Percentiles rank a stretch among this genome's conserved stretches.
Conservation (phyloP, 495 filamentous ascomycete species). For the Hypoxylon trugodes region DNA sequence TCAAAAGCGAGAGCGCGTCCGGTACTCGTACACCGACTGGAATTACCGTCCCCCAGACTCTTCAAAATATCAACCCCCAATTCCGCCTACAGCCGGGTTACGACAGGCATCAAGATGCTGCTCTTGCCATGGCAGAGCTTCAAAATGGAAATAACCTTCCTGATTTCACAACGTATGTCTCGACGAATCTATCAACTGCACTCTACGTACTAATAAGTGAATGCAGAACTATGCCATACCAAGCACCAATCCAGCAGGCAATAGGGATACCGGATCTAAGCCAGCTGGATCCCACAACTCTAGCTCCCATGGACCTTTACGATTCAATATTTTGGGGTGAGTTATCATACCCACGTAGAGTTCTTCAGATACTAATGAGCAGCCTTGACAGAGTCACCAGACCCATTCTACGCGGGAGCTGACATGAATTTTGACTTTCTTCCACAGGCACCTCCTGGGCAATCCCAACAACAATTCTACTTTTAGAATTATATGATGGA, state of each 20-base stretch:
- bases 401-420: constrained; percentile 58
- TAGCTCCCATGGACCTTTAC: constrained; percentile 66
- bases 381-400: constrained; percentile 53
- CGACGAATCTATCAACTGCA: not conserved
- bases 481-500: constrained; percentile 42
- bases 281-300: constrained; percentile 53
- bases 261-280: constrained; percentile 47
- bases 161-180: constrained; percentile 46
- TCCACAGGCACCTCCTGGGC: constrained; percentile 57
- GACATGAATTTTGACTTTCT: constrained; percentile 64
- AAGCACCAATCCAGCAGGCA: constrained; percentile 44
- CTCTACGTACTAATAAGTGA: constrained; percentile 15
- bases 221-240: constrained; percentile 41
- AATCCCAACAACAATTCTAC: constrained; percentile 59
- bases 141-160: constrained; percentile 55
- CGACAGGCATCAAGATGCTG: constrained; percentile 62
- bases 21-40: constrained; percentile 53
- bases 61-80: constrained; percentile 33
- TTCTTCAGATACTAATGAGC: constrained; percentile 6
- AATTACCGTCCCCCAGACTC: constrained; percentile 14
- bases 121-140: constrained; percentile 64
- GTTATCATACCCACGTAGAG: constrained; percentile 20
- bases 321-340: constrained; percentile 68
- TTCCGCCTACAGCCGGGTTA: constrained; percentile 45
- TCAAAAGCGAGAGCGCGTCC: constrained; percentile 54